These are phyloP conservation scores for Flaveria bidentis DNA, from an alignment of 129 eudicot genomes.

Conservation along the genomic window DNA sequence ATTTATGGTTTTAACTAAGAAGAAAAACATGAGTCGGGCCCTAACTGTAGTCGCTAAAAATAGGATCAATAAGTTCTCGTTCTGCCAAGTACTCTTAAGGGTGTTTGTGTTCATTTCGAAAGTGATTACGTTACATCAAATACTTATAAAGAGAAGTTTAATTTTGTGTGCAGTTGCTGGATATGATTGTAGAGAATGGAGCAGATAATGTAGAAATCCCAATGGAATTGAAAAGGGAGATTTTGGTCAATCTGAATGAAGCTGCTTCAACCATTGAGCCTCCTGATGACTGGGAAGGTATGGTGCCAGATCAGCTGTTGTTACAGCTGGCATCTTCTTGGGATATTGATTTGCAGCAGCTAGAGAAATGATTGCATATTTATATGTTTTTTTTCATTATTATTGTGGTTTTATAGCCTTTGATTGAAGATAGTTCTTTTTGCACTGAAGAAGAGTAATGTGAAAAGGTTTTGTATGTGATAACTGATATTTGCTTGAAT, in stretches of 20 bases:
- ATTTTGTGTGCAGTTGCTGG: slow-evolving; percentile 54
- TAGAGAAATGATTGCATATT: slow-evolving; percentile 48
- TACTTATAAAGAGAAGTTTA: neutral
- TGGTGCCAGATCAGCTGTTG: slow-evolving; percentile 80
- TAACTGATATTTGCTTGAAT: neutral
- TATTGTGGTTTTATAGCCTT: slow-evolving; percentile 15
- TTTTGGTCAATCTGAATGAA: slow-evolving; percentile 71
- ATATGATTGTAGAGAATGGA: slow-evolving; percentile 71
- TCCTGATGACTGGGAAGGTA: slow-evolving; percentile 97
- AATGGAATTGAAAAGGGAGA: slow-evolving; percentile 67
- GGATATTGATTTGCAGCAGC: slow-evolving; percentile 79
- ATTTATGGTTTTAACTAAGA: neutral
- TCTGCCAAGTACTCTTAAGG: neutral
- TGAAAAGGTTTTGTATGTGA: slow-evolving; percentile 29
- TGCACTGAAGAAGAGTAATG: slow-evolving; percentile 5
- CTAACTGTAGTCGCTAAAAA: neutral
- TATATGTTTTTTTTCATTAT: slow-evolving; percentile 4
- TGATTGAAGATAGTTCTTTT: slow-evolving; percentile 16
- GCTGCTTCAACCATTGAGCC: slow-evolving; percentile 67
- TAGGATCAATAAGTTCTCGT: neutral
- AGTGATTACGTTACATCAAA: neutral
- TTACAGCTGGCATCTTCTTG: slow-evolving; percentile 88
- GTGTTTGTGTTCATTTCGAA: neutral
- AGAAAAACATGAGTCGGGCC: neutral
- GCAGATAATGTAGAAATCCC: slow-evolving; percentile 66